These are phyloP conservation scores for Gypsophila paniculata DNA, from an alignment of 179 eudicot species.

Conservation along the genomic window DNA sequence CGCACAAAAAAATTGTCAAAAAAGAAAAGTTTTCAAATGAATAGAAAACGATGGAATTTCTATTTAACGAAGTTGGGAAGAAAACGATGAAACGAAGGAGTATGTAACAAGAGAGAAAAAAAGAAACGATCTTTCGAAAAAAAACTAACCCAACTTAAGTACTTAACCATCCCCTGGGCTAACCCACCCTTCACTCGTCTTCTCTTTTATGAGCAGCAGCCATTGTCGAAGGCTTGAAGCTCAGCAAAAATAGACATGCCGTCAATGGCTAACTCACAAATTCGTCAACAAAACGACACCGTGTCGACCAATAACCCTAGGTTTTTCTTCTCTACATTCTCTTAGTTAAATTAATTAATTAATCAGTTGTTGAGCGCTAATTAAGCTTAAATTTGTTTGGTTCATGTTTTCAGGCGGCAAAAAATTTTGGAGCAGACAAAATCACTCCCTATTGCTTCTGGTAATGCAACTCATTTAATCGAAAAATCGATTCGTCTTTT, in stretches of 20 bases:
- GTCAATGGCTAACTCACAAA: constrained; percentile 32
- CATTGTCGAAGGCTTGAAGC: neutral
- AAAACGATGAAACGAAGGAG: too few relatives aligned
- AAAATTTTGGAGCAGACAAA: constrained; percentile 55
- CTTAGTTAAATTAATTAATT: too few relatives aligned
- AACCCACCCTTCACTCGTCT: too few relatives aligned
- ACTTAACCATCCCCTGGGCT: too few relatives aligned
- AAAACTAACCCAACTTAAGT: too few relatives aligned
- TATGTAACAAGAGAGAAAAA: too few relatives aligned
- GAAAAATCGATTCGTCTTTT: neutral
- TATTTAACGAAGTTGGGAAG: too few relatives aligned
- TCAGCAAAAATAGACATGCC: constrained; percentile 19
- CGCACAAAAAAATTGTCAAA: too few relatives aligned
- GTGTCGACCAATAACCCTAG: constrained; percentile 25
- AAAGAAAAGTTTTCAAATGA: too few relatives aligned
- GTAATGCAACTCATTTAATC: constrained; percentile 23
- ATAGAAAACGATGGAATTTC: too few relatives aligned
- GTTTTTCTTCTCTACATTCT: neutral
- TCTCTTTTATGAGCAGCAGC: too few relatives aligned
- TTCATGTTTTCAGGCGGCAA: constrained; percentile 40
- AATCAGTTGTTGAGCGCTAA: neutral
- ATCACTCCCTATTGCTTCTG: constrained; percentile 75
- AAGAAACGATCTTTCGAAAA: too few relatives aligned
- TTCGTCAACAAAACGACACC: constrained; percentile 19
- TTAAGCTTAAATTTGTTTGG: neutral